Percentiles rank a stretch among this genome's conserved stretches.
Conservation (phyloP, 2,329 filamentous ascomycete species). For the Hawksworthiomyces lignivorus region DNA sequence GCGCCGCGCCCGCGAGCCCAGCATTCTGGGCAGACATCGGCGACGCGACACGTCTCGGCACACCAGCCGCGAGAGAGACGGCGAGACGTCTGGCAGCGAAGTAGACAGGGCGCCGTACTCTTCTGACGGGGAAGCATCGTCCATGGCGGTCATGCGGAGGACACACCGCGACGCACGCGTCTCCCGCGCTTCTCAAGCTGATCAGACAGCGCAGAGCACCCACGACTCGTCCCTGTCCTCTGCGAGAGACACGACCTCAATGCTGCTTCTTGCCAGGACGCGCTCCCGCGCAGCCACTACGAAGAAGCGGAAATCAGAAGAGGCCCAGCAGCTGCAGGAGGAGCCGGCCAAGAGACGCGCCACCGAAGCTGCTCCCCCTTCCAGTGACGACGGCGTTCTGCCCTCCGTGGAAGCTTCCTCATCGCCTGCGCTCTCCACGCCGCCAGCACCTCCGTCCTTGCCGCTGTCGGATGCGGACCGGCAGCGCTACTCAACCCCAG, state of each 20-base stretch:
- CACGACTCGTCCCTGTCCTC: conserved; percentile 7
- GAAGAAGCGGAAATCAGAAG: conserved; percentile 16
- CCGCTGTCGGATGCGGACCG: conserved; percentile 13
- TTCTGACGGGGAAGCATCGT: conserved; percentile 7
- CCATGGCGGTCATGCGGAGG: not conserved
- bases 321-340: conserved; percentile 8
- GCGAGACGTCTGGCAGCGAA: conserved; percentile 15
- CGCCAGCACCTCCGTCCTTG: conserved; percentile 11
- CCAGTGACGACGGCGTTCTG: conserved; percentile 5
- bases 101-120: conserved; percentile 6
- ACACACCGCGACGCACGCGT: not conserved
- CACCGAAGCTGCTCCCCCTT: not conserved
- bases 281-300: conserved; percentile 1
- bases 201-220: not conserved
- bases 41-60: conserved; percentile 37
- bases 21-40: conserved; percentile 49
- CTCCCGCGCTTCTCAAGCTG: not conserved
- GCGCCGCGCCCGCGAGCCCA: conserved; percentile 51
- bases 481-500: conserved; percentile 32
- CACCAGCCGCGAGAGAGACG: conserved; percentile 9
- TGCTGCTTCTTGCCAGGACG: conserved; percentile 9
- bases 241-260: conserved; percentile 8
- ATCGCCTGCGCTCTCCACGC: conserved; percentile 24
- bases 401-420: conserved; percentile 26
- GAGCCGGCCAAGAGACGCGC: conserved; percentile 12